Base-by-base conservation (phyloP, 176 grass and related monocot genomes). In the Raddia guianensis region DNA sequence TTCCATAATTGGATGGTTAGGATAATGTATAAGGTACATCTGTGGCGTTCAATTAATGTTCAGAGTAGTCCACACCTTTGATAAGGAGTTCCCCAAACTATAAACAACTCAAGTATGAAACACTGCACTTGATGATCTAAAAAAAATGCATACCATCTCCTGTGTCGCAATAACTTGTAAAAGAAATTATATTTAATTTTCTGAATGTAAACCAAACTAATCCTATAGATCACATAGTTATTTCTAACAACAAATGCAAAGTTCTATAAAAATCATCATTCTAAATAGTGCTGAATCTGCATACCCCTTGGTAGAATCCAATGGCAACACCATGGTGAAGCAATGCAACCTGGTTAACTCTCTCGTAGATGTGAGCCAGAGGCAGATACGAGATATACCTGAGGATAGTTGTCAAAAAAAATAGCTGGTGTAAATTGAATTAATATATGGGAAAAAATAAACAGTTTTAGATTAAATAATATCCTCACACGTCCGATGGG, bases 231-330 rank as follows among this genome's bases (percentile, higher is more conserved):
- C 52, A 57, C 52, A 35, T 3, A 18, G 12, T 60, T 82, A 64
- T 21, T 79, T 79, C 42, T 54, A 52, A 48, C 12, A 45, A 80
- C 8, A 63, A 87, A 72, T 21, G 4, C 6, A 42, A 64, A 12
- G 20, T 27, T 80, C 3, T 55, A 40, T 16, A n/a, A 64, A 79
- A 57, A 1, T 7, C 69, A 73, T 52, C 68, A 50, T 44, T 11
- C 51, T 60, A 77, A 49, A 73, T 73, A 63, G 11, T 85, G 66
- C 71, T 16, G 9, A 21, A 86, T 69, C 50, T 51, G 3, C 89
- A 70, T 94, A 98, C 92, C 92, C 95, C 95, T 89, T 98, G 95
- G 82, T 98, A 98, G 88, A 98, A 98, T 71, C 95, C 95, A 89
- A 91, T 51, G 67, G 95, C 88, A 87, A 79, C 86, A 53, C 95